Conservation (phyloP, 2,329 filamentous ascomycete genomes). For the Mycosphaerella arachidis region DNA sequence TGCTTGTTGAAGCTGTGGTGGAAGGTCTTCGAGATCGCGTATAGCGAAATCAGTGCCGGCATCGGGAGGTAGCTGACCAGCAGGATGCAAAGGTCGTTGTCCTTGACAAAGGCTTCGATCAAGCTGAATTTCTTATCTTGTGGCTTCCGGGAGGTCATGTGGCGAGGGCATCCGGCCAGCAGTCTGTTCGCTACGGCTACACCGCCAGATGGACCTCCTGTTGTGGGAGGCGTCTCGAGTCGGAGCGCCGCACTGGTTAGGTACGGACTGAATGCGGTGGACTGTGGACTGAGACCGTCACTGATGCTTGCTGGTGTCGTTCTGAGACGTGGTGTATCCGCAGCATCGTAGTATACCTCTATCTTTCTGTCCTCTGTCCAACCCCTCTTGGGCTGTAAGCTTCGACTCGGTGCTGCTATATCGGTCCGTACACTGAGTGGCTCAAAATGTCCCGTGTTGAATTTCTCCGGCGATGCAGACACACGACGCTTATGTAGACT, state of each 20-base stretch:
- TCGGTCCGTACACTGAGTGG: conserved; percentile 21
- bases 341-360: conserved; percentile 22
- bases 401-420: background rate
- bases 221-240: background rate
- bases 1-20: conserved; percentile 57
- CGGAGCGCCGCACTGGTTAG: background rate
- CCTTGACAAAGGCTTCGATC: conserved; percentile 30
- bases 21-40: conserved; percentile 60
- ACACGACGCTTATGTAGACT: conserved; percentile 26
- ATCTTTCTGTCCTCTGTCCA: conserved; percentile 17
- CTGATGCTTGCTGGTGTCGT: conserved; percentile 1
- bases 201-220: background rate
- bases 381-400: conserved; percentile 17
- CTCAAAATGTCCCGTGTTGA: conserved; percentile 24
- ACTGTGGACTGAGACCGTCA: background rate
- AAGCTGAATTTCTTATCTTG: conserved; percentile 29
- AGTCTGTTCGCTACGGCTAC: background rate
- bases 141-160: background rate
- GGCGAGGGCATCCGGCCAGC: background rate
- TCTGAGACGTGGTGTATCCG: conserved; percentile 19
- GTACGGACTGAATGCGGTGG: background rate
- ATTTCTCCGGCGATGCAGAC: conserved; percentile 27
- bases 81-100: conserved; percentile 51
- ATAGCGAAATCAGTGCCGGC: conserved; percentile 59
- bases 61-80: conserved; percentile 53